phyloP scores from a whole-genome alignment of 768 basidiomycete species.

The Boletus vinaceobasis region DNA sequence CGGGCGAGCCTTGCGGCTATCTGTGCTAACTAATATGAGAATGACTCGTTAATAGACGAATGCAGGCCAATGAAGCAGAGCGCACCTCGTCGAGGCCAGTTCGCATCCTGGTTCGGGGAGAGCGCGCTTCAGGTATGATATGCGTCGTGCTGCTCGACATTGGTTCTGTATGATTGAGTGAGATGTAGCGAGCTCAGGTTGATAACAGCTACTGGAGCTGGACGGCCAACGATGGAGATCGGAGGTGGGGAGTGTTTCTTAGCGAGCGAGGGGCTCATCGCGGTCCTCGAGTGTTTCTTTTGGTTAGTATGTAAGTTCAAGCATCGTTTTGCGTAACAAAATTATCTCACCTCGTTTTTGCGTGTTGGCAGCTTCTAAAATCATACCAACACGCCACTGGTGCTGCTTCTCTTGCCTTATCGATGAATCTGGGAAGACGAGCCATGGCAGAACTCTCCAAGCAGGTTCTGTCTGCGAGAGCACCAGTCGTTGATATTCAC shows the following conservation, averaged over 20 bases:
- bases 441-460: conserved; percentile 26
- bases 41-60: not conserved
- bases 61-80: not conserved
- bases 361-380: conserved; percentile 11
- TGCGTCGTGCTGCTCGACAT: conserved; percentile 3
- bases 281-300: not conserved
- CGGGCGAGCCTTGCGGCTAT: conserved; percentile 25
- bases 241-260: not conserved
- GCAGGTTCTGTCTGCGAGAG: conserved; percentile 15
- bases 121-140: not conserved
- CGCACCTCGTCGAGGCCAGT: conserved; percentile 30
- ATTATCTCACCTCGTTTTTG: conserved; percentile 17
- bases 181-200: not conserved
- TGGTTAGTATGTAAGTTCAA: conserved; percentile 14
- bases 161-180: not conserved
- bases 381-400: conserved; percentile 5
- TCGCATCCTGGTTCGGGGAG: conserved; percentile 20
- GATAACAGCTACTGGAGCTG: not conserved
- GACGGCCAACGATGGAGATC: conserved; percentile 1
- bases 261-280: conserved; percentile 4
- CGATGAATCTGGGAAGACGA: conserved; percentile 26
- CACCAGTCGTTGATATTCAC: conserved; percentile 74
- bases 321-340: conserved; percentile 9
- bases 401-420: conserved; percentile 17
- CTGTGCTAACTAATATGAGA: conserved; percentile 18